Conservation (phyloP, 306 rosid genomes). For the Fragaria vesca region DNA sequence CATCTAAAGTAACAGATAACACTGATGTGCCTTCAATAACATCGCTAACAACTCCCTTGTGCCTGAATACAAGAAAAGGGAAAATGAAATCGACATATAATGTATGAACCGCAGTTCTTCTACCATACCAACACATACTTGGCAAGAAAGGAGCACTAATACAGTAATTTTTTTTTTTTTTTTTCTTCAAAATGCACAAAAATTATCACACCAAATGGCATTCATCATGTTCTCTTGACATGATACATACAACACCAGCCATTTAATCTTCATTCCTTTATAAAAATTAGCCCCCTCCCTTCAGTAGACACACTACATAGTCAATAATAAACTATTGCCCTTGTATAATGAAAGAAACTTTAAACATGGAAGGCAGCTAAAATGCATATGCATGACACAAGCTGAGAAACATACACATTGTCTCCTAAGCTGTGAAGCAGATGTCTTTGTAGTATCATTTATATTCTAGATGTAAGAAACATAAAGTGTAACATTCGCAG, state of each 20-base stretch:
- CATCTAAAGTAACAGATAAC: slow-evolving; percentile 70
- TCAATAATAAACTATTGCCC: neutral
- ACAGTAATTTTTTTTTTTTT: too few relatives aligned
- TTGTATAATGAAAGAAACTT: neutral
- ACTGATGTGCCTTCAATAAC: slow-evolving; percentile 63
- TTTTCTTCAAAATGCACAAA: neutral
- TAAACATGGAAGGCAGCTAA: neutral
- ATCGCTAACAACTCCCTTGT: slow-evolving; percentile 72
- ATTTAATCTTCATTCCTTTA: neutral
- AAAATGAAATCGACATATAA: neutral
- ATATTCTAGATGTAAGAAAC: neutral
- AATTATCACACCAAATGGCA: neutral
- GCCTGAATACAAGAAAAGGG: slow-evolving; percentile 50
- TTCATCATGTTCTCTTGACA: neutral
- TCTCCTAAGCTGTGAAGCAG: neutral
- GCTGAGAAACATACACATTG: neutral
- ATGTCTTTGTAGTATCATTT: neutral
- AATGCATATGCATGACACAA: neutral
- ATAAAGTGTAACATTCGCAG: neutral
- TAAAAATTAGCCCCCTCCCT: neutral
- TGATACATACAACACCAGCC: neutral
- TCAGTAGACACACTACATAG: neutral
- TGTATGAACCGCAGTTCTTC: neutral
- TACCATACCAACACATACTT: neutral
- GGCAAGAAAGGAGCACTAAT: neutral